These are phyloP conservation scores for Pleurotus djamor DNA, from an alignment of 768 basidiomycete genomes.

Conservation along the genomic window DNA sequence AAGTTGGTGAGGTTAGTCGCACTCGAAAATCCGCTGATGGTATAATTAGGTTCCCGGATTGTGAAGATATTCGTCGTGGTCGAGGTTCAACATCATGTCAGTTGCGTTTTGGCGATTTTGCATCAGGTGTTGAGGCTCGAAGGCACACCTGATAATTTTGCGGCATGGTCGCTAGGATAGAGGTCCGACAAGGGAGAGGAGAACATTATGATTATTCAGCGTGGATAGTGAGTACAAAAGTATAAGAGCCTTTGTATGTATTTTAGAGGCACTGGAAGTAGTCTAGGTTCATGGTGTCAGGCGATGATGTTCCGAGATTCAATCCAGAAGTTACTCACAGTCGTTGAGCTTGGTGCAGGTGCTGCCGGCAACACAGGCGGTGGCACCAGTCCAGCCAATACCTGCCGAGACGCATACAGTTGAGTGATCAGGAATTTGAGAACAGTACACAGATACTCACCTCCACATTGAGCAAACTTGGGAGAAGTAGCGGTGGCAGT, in stretches of 20 bases:
- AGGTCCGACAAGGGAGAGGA: background rate
- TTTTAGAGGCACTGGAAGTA: background rate
- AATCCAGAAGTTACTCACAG: slow-evolving; percentile 27
- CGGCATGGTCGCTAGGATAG: no score
- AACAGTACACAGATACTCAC: slow-evolving; percentile 12
- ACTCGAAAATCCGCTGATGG: no score
- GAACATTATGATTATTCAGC: background rate
- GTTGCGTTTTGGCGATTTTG: no score
- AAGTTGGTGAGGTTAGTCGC: no score
- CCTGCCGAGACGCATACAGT: slow-evolving; percentile 13
- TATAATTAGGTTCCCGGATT: no score
- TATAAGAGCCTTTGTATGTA: background rate
- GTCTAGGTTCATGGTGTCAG: background rate
- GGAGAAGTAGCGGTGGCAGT: slow-evolving; percentile 13
- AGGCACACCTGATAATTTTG: no score
- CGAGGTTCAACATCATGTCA: no score
- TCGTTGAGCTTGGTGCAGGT: slow-evolving; percentile 34
- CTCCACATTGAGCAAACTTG: slow-evolving; percentile 45
- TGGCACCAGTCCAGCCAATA: slow-evolving; percentile 38
- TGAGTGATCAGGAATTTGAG: no score
- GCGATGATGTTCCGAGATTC: background rate
- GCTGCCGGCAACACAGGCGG: slow-evolving; percentile 32
- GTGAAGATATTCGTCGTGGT: no score
- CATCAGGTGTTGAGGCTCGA: no score
- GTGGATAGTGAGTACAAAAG: background rate